These are phyloP conservation scores for Parastagonospora avenae DNA, from an alignment of 2,329 filamentous ascomycete genomes.

Conservation along the genomic window DNA sequence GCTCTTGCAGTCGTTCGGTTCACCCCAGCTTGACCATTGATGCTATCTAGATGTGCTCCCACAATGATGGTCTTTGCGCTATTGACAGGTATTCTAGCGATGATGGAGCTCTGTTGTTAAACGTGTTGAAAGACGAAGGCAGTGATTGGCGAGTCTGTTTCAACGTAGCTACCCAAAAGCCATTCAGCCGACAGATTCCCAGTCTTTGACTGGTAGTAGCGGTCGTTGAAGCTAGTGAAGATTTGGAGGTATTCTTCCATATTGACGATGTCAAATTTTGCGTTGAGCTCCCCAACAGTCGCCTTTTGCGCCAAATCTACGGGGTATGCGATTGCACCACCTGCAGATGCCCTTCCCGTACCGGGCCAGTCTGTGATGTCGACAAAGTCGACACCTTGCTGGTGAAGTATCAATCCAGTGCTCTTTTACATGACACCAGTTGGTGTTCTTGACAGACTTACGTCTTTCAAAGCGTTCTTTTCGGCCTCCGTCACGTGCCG, in stretches of 20 bases:
- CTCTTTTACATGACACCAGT: no score
- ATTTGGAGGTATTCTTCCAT: slow-evolving; percentile 78
- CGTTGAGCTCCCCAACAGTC: slow-evolving; percentile 68
- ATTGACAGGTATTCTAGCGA: slow-evolving; percentile 85
- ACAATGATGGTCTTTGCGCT: slow-evolving; percentile 82
- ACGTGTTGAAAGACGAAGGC: slow-evolving; percentile 76
- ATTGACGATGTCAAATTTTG: slow-evolving; percentile 71
- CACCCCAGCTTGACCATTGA: slow-evolving; percentile 71
- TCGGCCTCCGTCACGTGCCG: slow-evolving; percentile 6
- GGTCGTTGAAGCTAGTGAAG: slow-evolving; percentile 77
- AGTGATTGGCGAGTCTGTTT: slow-evolving; percentile 68
- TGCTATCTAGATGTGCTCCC: slow-evolving; percentile 81
- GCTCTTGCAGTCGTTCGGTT: slow-evolving; percentile 67
- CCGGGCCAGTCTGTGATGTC: slow-evolving; percentile 80
- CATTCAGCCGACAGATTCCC: slow-evolving; percentile 84
- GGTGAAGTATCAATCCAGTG: slow-evolving; percentile 31
- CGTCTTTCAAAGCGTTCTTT: slow-evolving; percentile 4
- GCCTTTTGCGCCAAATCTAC: slow-evolving; percentile 66
- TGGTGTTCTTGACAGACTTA: not conserved
- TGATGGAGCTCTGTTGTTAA: slow-evolving; percentile 88
- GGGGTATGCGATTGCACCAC: slow-evolving; percentile 60
- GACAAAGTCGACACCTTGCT: slow-evolving; percentile 72
- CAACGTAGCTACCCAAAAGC: slow-evolving; percentile 74
- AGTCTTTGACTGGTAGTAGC: slow-evolving; percentile 77
- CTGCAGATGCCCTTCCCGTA: slow-evolving; percentile 36